Evolutionary conservation across 306 rosid species (phyloP), one percentile per base, ranked within the genome.

Genomic region (Senna siamea): DNA sequence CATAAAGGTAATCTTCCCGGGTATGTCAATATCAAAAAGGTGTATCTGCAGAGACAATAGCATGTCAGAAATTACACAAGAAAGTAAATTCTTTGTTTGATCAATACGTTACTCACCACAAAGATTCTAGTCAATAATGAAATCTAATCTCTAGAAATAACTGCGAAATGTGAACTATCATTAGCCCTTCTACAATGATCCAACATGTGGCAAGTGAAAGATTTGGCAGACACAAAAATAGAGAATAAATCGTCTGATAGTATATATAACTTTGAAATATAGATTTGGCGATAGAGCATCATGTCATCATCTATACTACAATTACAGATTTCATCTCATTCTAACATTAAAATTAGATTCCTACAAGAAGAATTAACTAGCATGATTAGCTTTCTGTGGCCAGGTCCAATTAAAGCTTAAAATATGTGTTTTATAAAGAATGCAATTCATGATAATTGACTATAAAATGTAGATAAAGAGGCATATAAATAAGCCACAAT

Each of bases 11-110:
- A 94, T 94, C 84, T 90, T 87, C 78, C 97, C 99, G 37, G 99
- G 97, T 70, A 94, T 94, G 66, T 94, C 96, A 70, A 94, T 88
- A 73, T 94, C 96, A 57, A 94, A 92, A 73, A 94, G 96, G 85
- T 94, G 99, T 64, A 90, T 87, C 99, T 94, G 87, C 11, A 71
- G 71, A 2, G 26, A 75, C 38, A 77, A 60, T 17, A 6, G 47
- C 14, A 53, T 2, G 55, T 48, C 70, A 77, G 44, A 79, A 64
- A 70, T 61, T 60, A 59, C 46, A 58, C 12, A 34, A 68, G 12
- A 64, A 76, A 68, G 10, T 2, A 53, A 59, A 71, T 23, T 18
- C 73, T 14, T 65, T 46, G 13, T 30, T 3, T 48, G 26, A 34
- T 32, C 40, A 23, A 71, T 1, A 5, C 5, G 38, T 30, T 6